A percentile compares a stretch with the other conserved stretches of the same genome.
phyloP scores from a whole-genome alignment of 2,329 filamentous ascomycete genomes.

The Cladorrhinum sp. region DNA sequence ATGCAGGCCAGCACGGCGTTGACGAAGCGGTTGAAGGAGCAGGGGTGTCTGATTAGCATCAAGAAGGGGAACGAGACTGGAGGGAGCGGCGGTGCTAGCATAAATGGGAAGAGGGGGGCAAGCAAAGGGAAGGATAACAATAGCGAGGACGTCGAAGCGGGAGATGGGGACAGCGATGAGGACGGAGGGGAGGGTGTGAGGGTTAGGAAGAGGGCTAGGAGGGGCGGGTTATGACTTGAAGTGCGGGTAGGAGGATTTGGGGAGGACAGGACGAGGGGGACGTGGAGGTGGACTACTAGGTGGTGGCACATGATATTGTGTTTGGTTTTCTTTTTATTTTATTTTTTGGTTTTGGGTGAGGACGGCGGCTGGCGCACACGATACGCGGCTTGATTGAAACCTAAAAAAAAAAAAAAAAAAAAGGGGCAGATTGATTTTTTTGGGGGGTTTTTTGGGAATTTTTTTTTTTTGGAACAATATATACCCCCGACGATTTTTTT shows the following conservation, averaged over 20 bases:
- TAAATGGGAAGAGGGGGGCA: conserved; percentile 18
- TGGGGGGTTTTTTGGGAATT: no score
- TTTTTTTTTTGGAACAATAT: no score
- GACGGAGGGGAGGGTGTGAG: conserved; percentile 10
- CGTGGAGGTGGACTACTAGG: neutral
- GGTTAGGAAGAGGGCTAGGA: conserved; percentile 24
- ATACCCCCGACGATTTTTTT: no score
- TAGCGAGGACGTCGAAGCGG: conserved; percentile 9
- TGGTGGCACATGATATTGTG: neutral
- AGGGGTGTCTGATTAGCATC: conserved; percentile 79
- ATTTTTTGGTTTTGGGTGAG: no score
- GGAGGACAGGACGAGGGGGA: neutral
- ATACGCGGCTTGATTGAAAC: no score
- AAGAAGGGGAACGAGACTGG: conserved; percentile 78
- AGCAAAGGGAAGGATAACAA: conserved; percentile 38
- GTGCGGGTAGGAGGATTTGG: neutral
- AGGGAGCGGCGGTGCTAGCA: conserved; percentile 36
- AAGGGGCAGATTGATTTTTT: no score
- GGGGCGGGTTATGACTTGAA: conserved; percentile 6
- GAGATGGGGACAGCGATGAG: no score
- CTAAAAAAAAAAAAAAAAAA: no score
- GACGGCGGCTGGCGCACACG: no score
- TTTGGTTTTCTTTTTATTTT: no score
- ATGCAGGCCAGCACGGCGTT: conserved; percentile 75
- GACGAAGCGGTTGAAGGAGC: conserved; percentile 70